Conservation (phyloP, 73 alveolate genomes). For the Uronychia setigera region DNA sequence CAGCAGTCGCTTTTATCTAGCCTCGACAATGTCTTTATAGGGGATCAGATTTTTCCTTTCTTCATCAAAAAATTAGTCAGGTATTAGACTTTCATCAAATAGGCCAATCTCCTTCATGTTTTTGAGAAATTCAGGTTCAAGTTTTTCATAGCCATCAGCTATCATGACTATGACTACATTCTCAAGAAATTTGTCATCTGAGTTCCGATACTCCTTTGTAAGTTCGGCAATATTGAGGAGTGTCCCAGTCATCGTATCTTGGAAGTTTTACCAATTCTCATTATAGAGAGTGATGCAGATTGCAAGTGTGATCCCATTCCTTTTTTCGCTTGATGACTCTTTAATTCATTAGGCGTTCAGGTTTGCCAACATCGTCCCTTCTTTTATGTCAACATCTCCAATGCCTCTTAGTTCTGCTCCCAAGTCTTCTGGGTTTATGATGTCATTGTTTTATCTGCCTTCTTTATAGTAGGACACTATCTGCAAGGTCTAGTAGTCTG, state of each 20-base stretch:
- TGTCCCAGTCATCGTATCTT: neutral
- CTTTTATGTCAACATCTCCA: neutral
- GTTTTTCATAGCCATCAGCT: slow-evolving; percentile 51
- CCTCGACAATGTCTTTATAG: no score
- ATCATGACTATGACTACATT: neutral
- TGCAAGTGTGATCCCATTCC: slow-evolving; percentile 2
- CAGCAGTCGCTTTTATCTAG: no score
- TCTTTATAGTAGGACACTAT: no score
- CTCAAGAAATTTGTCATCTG: neutral
- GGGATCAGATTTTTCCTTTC: no score
- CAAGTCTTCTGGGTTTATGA: no score
- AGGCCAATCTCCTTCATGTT: neutral
- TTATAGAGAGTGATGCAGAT: slow-evolving; percentile 57
- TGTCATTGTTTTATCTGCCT: no score
- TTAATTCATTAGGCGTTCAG: no score
- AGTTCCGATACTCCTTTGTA: neutral
- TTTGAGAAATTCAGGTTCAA: slow-evolving; percentile 4
- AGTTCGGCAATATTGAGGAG: neutral
- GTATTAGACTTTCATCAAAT: neutral
- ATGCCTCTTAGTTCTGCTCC: neutral
- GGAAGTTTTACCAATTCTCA: slow-evolving; percentile 24
- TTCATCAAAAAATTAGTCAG: no score
- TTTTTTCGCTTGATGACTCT: neutral
- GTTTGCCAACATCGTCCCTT: neutral
- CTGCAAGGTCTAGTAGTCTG: no score